phyloP scores from a whole-genome alignment of 306 rosid species.

The Glycine soja region DNA sequence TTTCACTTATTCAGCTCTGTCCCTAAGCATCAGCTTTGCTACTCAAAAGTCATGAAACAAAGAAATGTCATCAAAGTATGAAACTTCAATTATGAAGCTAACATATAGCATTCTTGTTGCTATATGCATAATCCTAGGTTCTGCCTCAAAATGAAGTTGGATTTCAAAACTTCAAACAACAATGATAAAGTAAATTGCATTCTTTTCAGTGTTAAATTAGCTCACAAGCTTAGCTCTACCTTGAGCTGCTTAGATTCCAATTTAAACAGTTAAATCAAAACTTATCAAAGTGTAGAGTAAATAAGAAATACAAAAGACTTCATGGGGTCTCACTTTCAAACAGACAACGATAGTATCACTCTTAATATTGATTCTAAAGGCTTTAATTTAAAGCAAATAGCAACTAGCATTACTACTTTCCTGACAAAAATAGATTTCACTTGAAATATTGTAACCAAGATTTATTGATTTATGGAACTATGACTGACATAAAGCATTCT shows the following conservation, averaged over 20 bases:
- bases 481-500: slow-evolving; percentile 40
- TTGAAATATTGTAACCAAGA: slow-evolving; percentile 4
- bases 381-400: neutral
- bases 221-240: neutral
- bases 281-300: neutral
- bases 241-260: slow-evolving; percentile 3
- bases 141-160: neutral
- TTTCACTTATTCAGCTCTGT: too few relatives aligned
- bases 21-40: neutral
- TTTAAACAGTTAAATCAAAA: slow-evolving; percentile 4
- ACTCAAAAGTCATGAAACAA: neutral
- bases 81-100: neutral
- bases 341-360: neutral
- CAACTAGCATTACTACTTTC: neutral
- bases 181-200: neutral
- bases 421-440: slow-evolving; percentile 19
- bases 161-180: neutral
- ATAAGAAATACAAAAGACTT: neutral
- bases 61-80: neutral
- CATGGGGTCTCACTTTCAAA: neutral
- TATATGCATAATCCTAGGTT: neutral
- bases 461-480: slow-evolving; percentile 40
- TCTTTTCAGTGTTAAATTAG: neutral
- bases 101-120: neutral
- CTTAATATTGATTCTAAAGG: neutral